Percentiles rank a stretch among this genome's conserved stretches.
Conservation (phyloP, 768 basidiomycete genomes). For the Fomitopsis pulvina region DNA sequence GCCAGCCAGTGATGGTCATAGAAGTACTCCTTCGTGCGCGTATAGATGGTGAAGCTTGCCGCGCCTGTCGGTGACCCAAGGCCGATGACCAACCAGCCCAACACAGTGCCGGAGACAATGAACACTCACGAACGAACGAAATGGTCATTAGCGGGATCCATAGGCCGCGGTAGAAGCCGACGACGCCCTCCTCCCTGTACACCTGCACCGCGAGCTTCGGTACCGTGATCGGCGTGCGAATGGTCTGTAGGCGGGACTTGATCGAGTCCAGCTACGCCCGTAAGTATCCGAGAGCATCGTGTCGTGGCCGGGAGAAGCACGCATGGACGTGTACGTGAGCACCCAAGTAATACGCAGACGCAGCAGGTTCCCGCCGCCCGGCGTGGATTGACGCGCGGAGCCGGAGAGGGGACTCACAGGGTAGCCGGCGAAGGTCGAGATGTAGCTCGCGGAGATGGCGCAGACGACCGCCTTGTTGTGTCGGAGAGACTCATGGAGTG, state of each 20-base stretch:
- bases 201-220: slow-evolving; percentile 64
- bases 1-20: slow-evolving; percentile 51
- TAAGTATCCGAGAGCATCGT: neutral
- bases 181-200: slow-evolving; percentile 79
- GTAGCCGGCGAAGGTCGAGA: slow-evolving; percentile 90
- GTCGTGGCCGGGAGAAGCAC: no score
- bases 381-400: neutral
- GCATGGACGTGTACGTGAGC: neutral
- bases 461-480: slow-evolving; percentile 83
- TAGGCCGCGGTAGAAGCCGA: slow-evolving; percentile 85
- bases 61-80: slow-evolving; percentile 48
- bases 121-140: slow-evolving; percentile 84
- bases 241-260: slow-evolving; percentile 89
- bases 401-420: slow-evolving; percentile 39
- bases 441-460: slow-evolving; percentile 85
- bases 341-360: no score
- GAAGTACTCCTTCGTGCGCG: slow-evolving; percentile 71
- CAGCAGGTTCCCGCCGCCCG: neutral
- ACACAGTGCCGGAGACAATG: neutral
- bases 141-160: slow-evolving; percentile 95
- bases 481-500: slow-evolving; percentile 60
- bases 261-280: slow-evolving; percentile 75
- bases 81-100: neutral
- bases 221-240: slow-evolving; percentile 67
- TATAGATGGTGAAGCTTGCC: slow-evolving; percentile 89